A percentile compares a stretch with the other conserved stretches of the same genome.
phyloP scores from a whole-genome alignment of 306 rosid genomes.

The Dryas octopetala region DNA sequence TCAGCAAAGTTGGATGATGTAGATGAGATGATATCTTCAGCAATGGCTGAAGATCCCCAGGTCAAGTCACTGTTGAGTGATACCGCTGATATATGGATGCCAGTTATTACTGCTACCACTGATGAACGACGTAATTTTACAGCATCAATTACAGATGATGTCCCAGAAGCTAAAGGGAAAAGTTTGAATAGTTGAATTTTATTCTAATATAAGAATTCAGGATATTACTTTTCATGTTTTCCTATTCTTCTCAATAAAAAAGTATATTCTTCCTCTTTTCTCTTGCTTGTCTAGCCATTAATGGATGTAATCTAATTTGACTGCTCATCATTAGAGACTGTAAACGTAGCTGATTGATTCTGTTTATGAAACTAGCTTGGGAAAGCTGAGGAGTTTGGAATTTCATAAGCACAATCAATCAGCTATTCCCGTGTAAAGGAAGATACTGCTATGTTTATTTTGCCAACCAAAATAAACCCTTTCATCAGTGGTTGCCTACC shows the following conservation, averaged over 20 bases:
- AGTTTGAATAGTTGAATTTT: constrained; percentile 15
- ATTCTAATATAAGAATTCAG: not conserved
- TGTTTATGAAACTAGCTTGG: not conserved
- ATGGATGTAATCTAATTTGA: not conserved
- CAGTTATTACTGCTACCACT: constrained; percentile 76
- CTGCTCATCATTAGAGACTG: too few species aligned
- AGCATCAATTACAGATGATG: constrained; percentile 40
- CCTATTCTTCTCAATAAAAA: not conserved
- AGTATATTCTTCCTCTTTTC: not conserved
- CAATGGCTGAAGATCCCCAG: constrained; percentile 86
- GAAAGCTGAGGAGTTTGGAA: too few species aligned
- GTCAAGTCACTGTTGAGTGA: constrained; percentile 75
- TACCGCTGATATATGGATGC: constrained; percentile 91
- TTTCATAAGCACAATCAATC: too few species aligned
- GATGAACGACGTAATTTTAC: constrained; percentile 76
- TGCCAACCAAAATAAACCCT: too few species aligned
- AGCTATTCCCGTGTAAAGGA: too few species aligned
- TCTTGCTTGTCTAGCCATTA: not conserved
- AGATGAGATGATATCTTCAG: constrained; percentile 83
- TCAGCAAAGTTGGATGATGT: constrained; percentile 81
- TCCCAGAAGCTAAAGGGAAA: constrained; percentile 31
- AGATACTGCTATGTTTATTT: too few species aligned
- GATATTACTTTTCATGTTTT: not conserved
- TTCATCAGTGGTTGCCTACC: too few species aligned
- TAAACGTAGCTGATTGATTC: not conserved